Base-by-base conservation (phyloP, 1,139 yeast species). In the Protomyces pachydermus region DNA sequence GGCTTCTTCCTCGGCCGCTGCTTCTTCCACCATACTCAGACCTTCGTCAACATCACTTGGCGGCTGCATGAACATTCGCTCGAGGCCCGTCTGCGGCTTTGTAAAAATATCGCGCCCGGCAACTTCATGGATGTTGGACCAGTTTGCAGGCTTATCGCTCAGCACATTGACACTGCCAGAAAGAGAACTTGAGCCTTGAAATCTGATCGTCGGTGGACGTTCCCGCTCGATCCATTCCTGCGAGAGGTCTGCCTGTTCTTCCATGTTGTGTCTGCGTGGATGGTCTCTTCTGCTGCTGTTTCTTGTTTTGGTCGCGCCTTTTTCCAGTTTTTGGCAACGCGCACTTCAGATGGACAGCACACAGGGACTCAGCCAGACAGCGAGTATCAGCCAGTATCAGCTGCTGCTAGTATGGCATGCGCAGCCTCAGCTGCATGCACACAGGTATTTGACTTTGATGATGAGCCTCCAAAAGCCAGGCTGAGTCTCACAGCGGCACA, bases 151-250 rank as follows among this genome's bases (percentile, higher is more conserved):
- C 12, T 28, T 52, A 52, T 58, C 62, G 20, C 53, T 45, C 14
- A 58, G 54, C 1, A 58, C 54, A 52, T 52, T 58, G 52, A 58
- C 52, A 39, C 62, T 58, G 45, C 62, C 62, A 9, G 62, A 58
- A 25, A 58, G 56, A 6, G 62, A 58, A 20, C 34, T 50, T n/a
- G 45, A 34, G 25, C 23, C 35, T 3, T 46, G 14, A 9, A 58
- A 18, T 28, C 46, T 25, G 12, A 58, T 35, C 8, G 62, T 58
- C 18, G 62, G 62, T 8, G 62, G 62, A 2, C 46, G 56, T 8
- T 57, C 61, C 28, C 62, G 62, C 53, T 58, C 62, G 45, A 58
- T 52, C 62, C 62, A 58, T 18, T 58, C 62, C 28, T 51, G 52
- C 3, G 62, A 58, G 28, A 58, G 37, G 16, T 58, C 62, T 8